These are phyloP conservation scores for Scleroderma bovista DNA, from an alignment of 768 basidiomycete species.

Conservation along the genomic window DNA sequence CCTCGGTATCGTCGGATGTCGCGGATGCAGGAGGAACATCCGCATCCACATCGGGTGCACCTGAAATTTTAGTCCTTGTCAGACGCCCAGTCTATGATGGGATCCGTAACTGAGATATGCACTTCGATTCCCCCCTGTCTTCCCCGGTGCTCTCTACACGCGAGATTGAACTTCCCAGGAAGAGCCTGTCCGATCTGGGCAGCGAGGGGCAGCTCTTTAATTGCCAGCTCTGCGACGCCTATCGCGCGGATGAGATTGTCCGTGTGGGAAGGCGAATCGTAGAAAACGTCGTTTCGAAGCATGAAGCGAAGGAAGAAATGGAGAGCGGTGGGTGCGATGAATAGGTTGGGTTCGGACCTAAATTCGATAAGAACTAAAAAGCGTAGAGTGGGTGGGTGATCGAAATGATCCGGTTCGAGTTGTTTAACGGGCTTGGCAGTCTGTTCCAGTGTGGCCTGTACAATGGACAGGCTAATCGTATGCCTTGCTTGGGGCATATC, in stretches of 20 bases:
- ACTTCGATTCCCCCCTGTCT: constrained; percentile 28
- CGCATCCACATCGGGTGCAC: not conserved
- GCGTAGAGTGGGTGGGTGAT: constrained; percentile 33
- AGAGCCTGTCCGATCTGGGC: constrained; percentile 33
- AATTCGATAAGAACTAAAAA: not conserved
- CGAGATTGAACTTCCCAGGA: constrained; percentile 42
- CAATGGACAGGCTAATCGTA: constrained; percentile 11
- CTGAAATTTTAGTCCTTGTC: too few species aligned
- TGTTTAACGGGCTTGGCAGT: constrained; percentile 23
- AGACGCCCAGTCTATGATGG: too few species aligned
- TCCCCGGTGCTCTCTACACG: constrained; percentile 48
- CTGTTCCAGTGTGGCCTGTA: constrained; percentile 27
- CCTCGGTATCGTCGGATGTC: constrained; percentile 13
- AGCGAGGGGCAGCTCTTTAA: constrained; percentile 38
- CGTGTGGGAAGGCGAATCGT: constrained; percentile 18
- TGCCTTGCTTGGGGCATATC: constrained; percentile 15
- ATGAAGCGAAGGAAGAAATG: constrained; percentile 43
- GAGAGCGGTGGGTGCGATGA: constrained; percentile 38
- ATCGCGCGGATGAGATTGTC: constrained; percentile 40
- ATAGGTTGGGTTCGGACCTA: constrained; percentile 40
- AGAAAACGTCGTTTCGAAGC: constrained; percentile 38
- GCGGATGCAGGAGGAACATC: not conserved
- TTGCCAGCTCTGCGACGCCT: constrained; percentile 34
- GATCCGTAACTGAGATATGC: constrained; percentile 11
- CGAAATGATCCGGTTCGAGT: constrained; percentile 15